Conservation (phyloP, 2,329 filamentous ascomycete genomes). For the Ophiostoma angusticollis region DNA sequence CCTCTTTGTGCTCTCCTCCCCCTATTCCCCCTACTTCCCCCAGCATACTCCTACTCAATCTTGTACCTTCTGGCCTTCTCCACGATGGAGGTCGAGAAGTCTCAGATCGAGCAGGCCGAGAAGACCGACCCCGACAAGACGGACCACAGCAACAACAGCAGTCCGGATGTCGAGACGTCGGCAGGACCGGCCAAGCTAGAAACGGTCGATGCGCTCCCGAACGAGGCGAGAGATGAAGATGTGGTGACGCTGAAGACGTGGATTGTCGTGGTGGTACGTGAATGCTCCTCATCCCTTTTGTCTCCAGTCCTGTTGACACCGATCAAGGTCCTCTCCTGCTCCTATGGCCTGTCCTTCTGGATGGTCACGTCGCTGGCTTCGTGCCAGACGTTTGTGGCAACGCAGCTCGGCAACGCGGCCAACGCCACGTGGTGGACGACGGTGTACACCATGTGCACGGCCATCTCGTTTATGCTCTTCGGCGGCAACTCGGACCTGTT, state of each 20-base stretch:
- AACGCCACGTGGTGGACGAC: slow-evolving; percentile 8
- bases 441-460: slow-evolving; percentile 7
- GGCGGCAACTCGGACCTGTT: slow-evolving; percentile 30
- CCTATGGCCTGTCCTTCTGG: slow-evolving; percentile 7
- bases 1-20: no score
- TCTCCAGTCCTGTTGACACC: neutral
- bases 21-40: no score
- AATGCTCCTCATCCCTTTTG: no score
- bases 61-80: no score
- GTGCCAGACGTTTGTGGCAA: slow-evolving; percentile 3
- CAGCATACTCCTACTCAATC: no score
- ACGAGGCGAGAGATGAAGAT: slow-evolving; percentile 6
- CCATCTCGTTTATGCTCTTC: slow-evolving; percentile 8
- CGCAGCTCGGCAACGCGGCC: slow-evolving; percentile 6
- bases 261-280: slow-evolving; percentile 5
- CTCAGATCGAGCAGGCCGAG: slow-evolving; percentile 5
- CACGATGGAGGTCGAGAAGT: slow-evolving; percentile 5
- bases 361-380: slow-evolving; percentile 5
- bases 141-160: slow-evolving; percentile 4
- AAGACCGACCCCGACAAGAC: no score
- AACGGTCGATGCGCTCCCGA: neutral
- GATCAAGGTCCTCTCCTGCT: slow-evolving; percentile 4
- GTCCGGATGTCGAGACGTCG: neutral
- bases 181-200: neutral
- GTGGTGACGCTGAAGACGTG: slow-evolving; percentile 7